Evolutionary conservation across 768 basidiomycete genomes (phyloP), one percentile per base, ranked within the genome.

Genomic region (Rhizopogon vinicolor): DNA sequence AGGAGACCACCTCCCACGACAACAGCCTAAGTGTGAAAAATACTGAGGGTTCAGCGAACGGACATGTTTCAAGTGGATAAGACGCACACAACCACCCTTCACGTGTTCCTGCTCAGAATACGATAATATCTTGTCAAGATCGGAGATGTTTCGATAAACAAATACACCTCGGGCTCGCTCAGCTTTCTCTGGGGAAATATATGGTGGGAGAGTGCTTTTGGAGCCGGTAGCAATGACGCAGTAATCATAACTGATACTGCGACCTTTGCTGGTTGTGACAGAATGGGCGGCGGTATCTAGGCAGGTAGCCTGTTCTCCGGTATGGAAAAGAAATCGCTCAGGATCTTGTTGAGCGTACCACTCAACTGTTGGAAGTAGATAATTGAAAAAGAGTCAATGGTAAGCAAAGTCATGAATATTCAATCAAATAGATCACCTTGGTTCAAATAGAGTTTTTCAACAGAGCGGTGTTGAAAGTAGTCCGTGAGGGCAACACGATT

Each of bases 191-290:
- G 70, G 60, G 5, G 81, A 71, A 35, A 81, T 69, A 61, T 85
- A 87, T 0, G 80, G 73, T 3, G 88, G 87, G 14, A 89, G 72
- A 1, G 76, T 76, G 1, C 86, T 85, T 22, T 75, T 75, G 0
- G 87, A 89, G 1, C 89, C 89, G 0, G 89, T 89, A 1, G 86
- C 84, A 35, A 91, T 69, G 22, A 89, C 72, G 45, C 85, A 86
- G 50, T 78, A 77, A 63, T 87, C 83, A 62, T 87, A 89, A 48
- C 63, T 56, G 58, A 83, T 66, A 29, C 65, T 68, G 9, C 75
- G 71, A 29, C 72, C 73, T 42, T 74, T 76, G 63, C 71, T 75
- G 4, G 81, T 82, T 29, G 72, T 74, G 2, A 80, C 78, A n/a
- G 68, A 72, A 53, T 78, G 74, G 18, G 71, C 64, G 7, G 63